Percentiles rank a stretch among this genome's conserved stretches.
These are phyloP conservation scores for Sporodiniella umbellata DNA, from an alignment of 371 early-diverging fungal species.

Conservation along the genomic window DNA sequence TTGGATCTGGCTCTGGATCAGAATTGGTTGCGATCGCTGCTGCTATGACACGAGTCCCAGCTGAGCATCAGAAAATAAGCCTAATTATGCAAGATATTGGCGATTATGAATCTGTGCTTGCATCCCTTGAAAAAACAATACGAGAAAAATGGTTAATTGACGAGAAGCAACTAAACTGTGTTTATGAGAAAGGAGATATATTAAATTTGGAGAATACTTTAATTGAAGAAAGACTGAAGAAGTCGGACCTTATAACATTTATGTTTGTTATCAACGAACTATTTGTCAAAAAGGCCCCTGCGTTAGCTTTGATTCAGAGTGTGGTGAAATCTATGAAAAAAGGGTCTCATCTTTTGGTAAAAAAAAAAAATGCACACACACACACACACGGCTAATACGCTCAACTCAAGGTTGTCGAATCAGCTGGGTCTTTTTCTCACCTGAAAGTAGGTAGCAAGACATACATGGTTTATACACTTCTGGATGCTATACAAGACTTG, in stretches of 20 bases:
- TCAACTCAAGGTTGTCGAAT: conserved; percentile 71
- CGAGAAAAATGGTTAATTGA: conserved; percentile 34
- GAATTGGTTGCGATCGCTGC: conserved; percentile 83
- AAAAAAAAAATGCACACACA: not conserved
- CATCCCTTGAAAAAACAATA: conserved; percentile 27
- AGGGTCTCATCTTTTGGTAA: conserved; percentile 73
- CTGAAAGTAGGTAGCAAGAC: conserved; percentile 68
- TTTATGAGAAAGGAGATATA: conserved; percentile 44
- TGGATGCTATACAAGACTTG: conserved; percentile 79
- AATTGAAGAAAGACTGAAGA: conserved; percentile 43
- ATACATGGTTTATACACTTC: conserved; percentile 85
- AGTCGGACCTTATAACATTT: conserved; percentile 76
- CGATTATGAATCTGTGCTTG: conserved; percentile 51
- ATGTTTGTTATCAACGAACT: conserved; percentile 92
- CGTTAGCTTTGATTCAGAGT: conserved; percentile 71
- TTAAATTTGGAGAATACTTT: conserved; percentile 25
- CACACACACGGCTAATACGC: not conserved
- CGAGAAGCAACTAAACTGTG: conserved; percentile 26
- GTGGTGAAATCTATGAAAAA: conserved; percentile 63
- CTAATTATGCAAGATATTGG: conserved; percentile 73
- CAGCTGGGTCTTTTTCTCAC: conserved; percentile 92
- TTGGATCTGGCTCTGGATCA: conserved; percentile 88
- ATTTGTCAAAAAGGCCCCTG: conserved; percentile 72
- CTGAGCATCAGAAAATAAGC: conserved; percentile 44
- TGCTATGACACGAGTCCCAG: conserved; percentile 57